Evolutionary conservation across 2,329 filamentous ascomycete species (phyloP).

Genomic region (Colletotrichum cuscutae): DNA sequence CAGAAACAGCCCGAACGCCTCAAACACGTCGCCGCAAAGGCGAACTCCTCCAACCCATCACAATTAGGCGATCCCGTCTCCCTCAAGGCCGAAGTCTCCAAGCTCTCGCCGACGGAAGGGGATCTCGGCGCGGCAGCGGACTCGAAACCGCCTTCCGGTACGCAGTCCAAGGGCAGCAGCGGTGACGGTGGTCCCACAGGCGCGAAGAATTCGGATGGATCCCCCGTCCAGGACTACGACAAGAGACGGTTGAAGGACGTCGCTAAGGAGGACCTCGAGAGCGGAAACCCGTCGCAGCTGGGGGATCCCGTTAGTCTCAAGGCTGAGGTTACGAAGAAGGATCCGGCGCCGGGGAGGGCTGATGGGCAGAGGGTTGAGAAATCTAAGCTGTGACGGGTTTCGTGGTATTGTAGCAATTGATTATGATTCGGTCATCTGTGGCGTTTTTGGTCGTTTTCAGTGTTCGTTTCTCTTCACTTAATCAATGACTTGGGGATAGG

Average conservation of each 20-base stretch:
- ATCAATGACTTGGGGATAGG: no score
- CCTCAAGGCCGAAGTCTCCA: slow-evolving; percentile 48
- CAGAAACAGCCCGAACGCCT: slow-evolving; percentile 32
- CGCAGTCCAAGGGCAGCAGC: not conserved
- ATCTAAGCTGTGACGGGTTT: slow-evolving; percentile 27
- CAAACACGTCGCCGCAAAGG: slow-evolving; percentile 33
- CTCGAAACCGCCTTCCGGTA: not conserved
- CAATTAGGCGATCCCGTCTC: slow-evolving; percentile 52
- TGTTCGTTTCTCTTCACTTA: no score
- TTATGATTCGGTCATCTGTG: no score
- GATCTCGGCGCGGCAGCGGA: slow-evolving; percentile 10
- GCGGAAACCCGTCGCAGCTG: slow-evolving; percentile 49
- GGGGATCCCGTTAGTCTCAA: slow-evolving; percentile 53
- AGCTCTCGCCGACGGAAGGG: slow-evolving; percentile 26
- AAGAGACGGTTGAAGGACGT: slow-evolving; percentile 34
- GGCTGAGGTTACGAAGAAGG: slow-evolving; percentile 46
- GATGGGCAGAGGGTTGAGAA: slow-evolving; percentile 33
- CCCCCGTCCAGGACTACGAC: slow-evolving; percentile 22
- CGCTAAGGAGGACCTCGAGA: slow-evolving; percentile 40
- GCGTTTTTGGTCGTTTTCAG: no score
- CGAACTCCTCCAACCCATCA: slow-evolving; percentile 45
- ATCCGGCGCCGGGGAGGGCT: slow-evolving; percentile 41
- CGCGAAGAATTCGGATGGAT: slow-evolving; percentile 33
- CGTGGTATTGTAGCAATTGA: no score
- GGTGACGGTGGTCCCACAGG: not conserved